Evolutionary conservation across 345 rosid genomes (phyloP).

Genomic region (Adansonia digitata): DNA sequence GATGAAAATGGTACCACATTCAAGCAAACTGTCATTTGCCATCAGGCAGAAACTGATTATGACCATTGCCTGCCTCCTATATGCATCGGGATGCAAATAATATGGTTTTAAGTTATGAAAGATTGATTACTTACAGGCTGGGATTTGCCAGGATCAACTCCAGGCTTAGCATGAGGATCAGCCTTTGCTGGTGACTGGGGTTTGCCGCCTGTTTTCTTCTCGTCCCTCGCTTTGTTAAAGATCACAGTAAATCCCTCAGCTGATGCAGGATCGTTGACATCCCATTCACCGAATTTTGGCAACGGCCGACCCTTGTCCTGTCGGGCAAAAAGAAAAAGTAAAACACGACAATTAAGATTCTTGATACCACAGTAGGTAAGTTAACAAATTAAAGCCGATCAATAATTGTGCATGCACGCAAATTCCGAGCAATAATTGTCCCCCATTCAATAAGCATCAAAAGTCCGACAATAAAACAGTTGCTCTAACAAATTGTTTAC

Average conservation of each 20-base stretch:
- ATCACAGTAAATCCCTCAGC: conserved; percentile 96
- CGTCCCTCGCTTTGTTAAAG: conserved; percentile 90
- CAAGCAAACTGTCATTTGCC: background rate
- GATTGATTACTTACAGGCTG: conserved; percentile 67
- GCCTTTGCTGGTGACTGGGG: conserved; percentile 47
- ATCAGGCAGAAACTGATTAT: background rate
- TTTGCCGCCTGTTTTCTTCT: conserved; percentile 80
- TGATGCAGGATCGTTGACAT: conserved; percentile 82
- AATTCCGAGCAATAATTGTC: background rate
- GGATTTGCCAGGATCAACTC: conserved; percentile 60
- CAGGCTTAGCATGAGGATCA: conserved; percentile 45
- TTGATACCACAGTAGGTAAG: background rate
- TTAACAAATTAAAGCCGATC: background rate
- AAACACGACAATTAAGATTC: background rate
- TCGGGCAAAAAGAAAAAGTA: conserved; percentile 9
- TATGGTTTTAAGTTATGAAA: too few species aligned
- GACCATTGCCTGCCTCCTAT: background rate
- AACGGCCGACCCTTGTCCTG: conserved; percentile 79
- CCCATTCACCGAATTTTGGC: conserved; percentile 99
- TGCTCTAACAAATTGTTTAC: background rate
- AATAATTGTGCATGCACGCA: background rate
- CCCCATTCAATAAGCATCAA: background rate
- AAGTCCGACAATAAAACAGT: background rate
- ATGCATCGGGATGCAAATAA: background rate
- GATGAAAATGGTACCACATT: background rate